These are phyloP conservation scores for Cyathus striatus DNA, from an alignment of 768 basidiomycete species.

Conservation along the genomic window DNA sequence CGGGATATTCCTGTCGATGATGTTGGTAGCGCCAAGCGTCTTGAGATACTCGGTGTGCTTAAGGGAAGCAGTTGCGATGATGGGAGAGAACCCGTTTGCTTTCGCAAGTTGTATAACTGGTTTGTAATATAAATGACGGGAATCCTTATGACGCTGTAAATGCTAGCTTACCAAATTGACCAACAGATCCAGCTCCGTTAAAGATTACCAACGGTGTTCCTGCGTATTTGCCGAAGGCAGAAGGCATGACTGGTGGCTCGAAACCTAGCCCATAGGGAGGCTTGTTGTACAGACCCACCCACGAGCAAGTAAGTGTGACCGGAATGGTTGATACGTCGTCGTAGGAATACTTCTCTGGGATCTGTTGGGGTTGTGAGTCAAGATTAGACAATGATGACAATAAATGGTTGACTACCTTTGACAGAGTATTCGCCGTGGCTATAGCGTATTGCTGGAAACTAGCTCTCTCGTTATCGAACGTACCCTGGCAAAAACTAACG, in stretches of 20 bases:
- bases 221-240: slow-evolving; percentile 32
- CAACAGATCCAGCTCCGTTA: slow-evolving; percentile 44
- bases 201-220: slow-evolving; percentile 41
- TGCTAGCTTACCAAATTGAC: slow-evolving; percentile 38
- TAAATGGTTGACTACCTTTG: slow-evolving; percentile 22
- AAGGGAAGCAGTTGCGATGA: slow-evolving; percentile 31
- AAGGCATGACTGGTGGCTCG: slow-evolving; percentile 28
- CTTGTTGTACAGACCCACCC: slow-evolving; percentile 40
- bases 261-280: slow-evolving; percentile 34
- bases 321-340: slow-evolving; percentile 47
- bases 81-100: slow-evolving; percentile 33
- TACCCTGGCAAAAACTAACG: slow-evolving; percentile 31
- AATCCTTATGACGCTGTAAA: not conserved
- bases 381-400: not conserved
- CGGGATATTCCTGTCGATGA: slow-evolving; percentile 25
- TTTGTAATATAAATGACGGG: slow-evolving; percentile 16
- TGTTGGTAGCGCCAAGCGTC: slow-evolving; percentile 32
- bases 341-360: slow-evolving; percentile 40
- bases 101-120: slow-evolving; percentile 32
- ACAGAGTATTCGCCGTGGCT: slow-evolving; percentile 25
- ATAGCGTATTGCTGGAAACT: slow-evolving; percentile 37
- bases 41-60: slow-evolving; percentile 22
- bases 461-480: slow-evolving; percentile 24
- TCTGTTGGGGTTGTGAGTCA: slow-evolving; percentile 17
- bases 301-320: slow-evolving; percentile 42